Conservation (phyloP, 371 early-diverging fungal genomes). For the Saksenaea vasiformis region DNA sequence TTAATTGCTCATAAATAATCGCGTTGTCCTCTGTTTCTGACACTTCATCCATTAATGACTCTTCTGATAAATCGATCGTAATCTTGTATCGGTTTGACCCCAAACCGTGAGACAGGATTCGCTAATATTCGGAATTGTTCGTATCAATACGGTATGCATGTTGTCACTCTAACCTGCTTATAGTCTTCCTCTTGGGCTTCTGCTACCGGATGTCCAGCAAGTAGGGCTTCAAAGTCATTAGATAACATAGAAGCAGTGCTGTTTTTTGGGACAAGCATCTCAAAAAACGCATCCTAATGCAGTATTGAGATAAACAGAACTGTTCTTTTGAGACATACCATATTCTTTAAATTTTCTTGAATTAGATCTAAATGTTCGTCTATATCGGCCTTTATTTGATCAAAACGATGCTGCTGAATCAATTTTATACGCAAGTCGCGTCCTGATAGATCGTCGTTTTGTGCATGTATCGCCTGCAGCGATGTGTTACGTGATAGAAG, state of each 20-base stretch:
- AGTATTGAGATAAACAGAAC: background rate
- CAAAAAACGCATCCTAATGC: constrained; percentile 52
- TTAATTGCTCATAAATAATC: constrained; percentile 60
- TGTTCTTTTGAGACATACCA: constrained; percentile 30
- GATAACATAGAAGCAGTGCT: constrained; percentile 5
- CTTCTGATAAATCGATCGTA: constrained; percentile 55
- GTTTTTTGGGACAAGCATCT: constrained; percentile 57
- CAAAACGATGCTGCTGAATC: constrained; percentile 48
- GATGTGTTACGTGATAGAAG: constrained; percentile 9
- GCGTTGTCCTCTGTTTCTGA: constrained; percentile 61
- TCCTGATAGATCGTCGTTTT: constrained; percentile 17
- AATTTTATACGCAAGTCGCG: constrained; percentile 16
- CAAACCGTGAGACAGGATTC: constrained; percentile 50
- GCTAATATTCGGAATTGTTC: constrained; percentile 18
- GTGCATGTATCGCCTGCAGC: constrained; percentile 23
- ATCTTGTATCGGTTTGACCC: constrained; percentile 67
- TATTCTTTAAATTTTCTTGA: constrained; percentile 51
- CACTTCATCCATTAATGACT: constrained; percentile 49
- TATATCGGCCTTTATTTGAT: constrained; percentile 39
- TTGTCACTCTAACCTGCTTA: constrained; percentile 24
- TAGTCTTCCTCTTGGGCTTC: constrained; percentile 12
- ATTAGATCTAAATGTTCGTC: constrained; percentile 47
- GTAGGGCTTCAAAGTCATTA: constrained; percentile 37
- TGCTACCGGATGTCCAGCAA: constrained; percentile 24
- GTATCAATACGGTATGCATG: background rate